A percentile compares a stretch with the other conserved stretches of the same genome.
Conservation (phyloP, 805 yeast species). For the Grigorovia yakushimaensis region DNA sequence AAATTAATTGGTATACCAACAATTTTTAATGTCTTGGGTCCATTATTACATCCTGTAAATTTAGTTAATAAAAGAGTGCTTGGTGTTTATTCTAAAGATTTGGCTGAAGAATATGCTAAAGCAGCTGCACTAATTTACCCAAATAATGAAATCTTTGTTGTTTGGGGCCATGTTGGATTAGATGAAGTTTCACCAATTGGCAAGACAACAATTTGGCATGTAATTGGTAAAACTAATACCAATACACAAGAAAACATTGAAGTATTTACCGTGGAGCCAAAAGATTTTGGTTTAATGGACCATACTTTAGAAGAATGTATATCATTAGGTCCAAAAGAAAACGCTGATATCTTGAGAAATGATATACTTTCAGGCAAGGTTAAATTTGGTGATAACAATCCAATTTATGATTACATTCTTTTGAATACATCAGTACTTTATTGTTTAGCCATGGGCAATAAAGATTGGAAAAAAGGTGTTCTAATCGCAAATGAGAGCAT, state of each 20-base stretch:
- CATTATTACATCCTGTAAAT: constrained; percentile 79
- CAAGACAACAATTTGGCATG: constrained; percentile 68
- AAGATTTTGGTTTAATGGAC: constrained; percentile 71
- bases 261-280: constrained; percentile 46
- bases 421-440: constrained; percentile 85
- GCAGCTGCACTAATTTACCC: constrained; percentile 55
- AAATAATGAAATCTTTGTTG: constrained; percentile 59
- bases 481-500: constrained; percentile 61
- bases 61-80: constrained; percentile 59
- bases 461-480: constrained; percentile 71
- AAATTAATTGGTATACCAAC: constrained; percentile 79
- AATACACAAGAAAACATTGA: constrained; percentile 26
- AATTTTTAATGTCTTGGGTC: constrained; percentile 89
- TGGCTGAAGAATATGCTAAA: constrained; percentile 79
- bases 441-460: constrained; percentile 60
- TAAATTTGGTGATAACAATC: constrained; percentile 39
- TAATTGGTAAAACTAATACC: constrained; percentile 27
- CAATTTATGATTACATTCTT: constrained; percentile 82
- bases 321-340: constrained; percentile 81
- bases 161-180: constrained; percentile 84
- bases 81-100: constrained; percentile 74
- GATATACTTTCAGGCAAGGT: constrained; percentile 36
- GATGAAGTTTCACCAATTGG: constrained; percentile 95
- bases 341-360: constrained; percentile 47
- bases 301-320: constrained; percentile 59